Conservation (phyloP, 768 basidiomycete species). For the Fomitopsis pulvina region DNA sequence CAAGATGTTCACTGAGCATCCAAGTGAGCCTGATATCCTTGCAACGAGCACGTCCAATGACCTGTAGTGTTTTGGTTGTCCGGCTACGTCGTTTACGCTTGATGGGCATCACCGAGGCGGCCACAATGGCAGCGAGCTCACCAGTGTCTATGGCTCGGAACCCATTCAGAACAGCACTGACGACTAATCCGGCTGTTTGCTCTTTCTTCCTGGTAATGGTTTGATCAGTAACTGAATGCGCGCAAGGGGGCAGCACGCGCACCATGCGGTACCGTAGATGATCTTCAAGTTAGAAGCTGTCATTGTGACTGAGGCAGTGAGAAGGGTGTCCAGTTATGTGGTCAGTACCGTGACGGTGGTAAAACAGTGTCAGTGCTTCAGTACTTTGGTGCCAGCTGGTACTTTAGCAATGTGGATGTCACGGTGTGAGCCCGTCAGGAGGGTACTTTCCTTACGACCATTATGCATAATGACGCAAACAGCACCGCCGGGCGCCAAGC, state of each 20-base stretch:
- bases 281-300: conserved; percentile 15
- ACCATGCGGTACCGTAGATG: conserved; percentile 39
- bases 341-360: too few relatives aligned
- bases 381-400: too few relatives aligned
- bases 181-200: conserved; percentile 57
- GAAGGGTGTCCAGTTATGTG: too few relatives aligned
- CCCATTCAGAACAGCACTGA: conserved; percentile 66
- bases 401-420: too few relatives aligned
- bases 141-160: conserved; percentile 86
- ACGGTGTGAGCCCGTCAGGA: too few relatives aligned
- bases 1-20: conserved; percentile 60
- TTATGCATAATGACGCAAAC: too few relatives aligned
- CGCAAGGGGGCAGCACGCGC: not conserved
- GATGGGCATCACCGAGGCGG: not conserved
- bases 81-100: conserved; percentile 32
- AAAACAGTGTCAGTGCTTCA: too few relatives aligned
- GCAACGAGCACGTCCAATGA: conserved; percentile 22
- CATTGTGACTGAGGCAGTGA: not conserved
- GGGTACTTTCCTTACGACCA: too few relatives aligned
- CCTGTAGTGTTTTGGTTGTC: conserved; percentile 73
- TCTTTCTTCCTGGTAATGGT: conserved; percentile 62
- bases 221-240: not conserved
- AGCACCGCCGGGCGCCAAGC: too few relatives aligned
- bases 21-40: not conserved
- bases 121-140: conserved; percentile 25